These are phyloP conservation scores for Colletotrichum phormii DNA, from an alignment of 2,329 filamentous ascomycete genomes.

Conservation along the genomic window DNA sequence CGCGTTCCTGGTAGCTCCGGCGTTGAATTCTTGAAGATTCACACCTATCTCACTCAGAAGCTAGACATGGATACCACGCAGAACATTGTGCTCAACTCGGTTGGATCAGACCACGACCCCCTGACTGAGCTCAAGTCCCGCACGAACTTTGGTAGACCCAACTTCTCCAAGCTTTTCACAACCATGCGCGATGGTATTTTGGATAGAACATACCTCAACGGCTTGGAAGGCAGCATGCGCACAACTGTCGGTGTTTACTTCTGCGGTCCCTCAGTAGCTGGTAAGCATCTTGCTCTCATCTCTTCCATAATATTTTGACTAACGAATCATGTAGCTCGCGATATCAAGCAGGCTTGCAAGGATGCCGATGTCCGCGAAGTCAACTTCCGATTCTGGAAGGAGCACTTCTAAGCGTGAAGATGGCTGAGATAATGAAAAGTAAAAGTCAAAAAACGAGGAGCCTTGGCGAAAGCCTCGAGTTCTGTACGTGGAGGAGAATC, in stretches of 20 bases:
- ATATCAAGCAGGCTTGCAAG: conserved; percentile 86
- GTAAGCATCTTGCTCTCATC: conserved; percentile 52
- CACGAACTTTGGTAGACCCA: conserved; percentile 94
- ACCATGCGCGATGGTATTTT: conserved; percentile 90
- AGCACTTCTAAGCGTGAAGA: conserved; percentile 73
- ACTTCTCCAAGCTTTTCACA: conserved; percentile 83
- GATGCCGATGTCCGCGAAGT: conserved; percentile 80
- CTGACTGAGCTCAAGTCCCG: conserved; percentile 89
- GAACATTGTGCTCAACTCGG: conserved; percentile 97
- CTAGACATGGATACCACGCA: conserved; percentile 92
- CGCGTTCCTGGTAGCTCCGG: conserved; percentile 75
- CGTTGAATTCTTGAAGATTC: conserved; percentile 93
- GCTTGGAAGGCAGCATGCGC: conserved; percentile 79
- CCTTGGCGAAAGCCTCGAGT: neutral
- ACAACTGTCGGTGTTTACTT: conserved; percentile 98
- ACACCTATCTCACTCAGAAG: conserved; percentile 96
- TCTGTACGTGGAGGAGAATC: conserved; percentile 16
- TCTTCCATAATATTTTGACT: conserved; percentile 41
- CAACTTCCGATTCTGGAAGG: conserved; percentile 98
- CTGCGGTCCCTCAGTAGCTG: conserved; percentile 84
- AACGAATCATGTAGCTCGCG: conserved; percentile 72
- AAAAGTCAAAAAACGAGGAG: conserved; percentile 12
- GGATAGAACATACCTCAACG: conserved; percentile 85
- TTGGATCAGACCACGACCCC: conserved; percentile 88
- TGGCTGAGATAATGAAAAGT: neutral